Evolutionary conservation across 2,329 filamentous ascomycete species (phyloP).

Genomic region (Ophiocordyceps unilateralis): DNA sequence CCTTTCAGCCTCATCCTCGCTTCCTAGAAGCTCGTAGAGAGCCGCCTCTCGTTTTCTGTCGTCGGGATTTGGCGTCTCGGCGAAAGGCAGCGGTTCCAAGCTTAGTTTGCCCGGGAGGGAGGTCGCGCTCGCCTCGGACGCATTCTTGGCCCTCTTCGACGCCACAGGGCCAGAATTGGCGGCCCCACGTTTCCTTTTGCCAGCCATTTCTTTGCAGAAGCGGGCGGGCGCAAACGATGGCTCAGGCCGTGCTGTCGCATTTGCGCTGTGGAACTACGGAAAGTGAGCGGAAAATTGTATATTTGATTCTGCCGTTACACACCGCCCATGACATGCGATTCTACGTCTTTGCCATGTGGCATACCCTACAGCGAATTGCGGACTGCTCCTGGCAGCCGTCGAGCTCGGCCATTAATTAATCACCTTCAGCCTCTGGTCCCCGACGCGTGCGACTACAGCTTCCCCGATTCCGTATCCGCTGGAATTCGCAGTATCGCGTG

Average conservation of each 20-base stretch:
- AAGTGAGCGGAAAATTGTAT: background rate
- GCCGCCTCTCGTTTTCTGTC: conserved; percentile 40
- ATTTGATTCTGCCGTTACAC: background rate
- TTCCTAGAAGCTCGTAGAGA: conserved; percentile 44
- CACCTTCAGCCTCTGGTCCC: background rate
- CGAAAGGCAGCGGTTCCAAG: conserved; percentile 25
- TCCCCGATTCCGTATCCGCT: background rate
- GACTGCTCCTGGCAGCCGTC: background rate
- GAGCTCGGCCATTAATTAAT: background rate
- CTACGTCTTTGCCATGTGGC: too few relatives aligned
- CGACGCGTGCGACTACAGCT: background rate
- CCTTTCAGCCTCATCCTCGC: conserved; percentile 37
- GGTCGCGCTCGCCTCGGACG: conserved; percentile 7
- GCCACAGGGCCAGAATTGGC: conserved; percentile 1
- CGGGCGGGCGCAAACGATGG: background rate
- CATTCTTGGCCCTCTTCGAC: conserved; percentile 16
- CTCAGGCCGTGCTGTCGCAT: background rate
- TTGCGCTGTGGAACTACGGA: background rate
- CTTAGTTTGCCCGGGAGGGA: conserved; percentile 9
- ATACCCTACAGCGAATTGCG: background rate
- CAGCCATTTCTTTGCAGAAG: conserved; percentile 9
- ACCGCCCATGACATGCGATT: background rate
- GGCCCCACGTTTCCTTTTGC: conserved; percentile 15
- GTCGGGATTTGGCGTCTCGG: conserved; percentile 31
- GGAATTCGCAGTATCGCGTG: background rate